A percentile compares a stretch with the other conserved stretches of the same genome.
These are phyloP conservation scores for Argentina anserina DNA, from an alignment of 306 rosid genomes.

Conservation along the genomic window DNA sequence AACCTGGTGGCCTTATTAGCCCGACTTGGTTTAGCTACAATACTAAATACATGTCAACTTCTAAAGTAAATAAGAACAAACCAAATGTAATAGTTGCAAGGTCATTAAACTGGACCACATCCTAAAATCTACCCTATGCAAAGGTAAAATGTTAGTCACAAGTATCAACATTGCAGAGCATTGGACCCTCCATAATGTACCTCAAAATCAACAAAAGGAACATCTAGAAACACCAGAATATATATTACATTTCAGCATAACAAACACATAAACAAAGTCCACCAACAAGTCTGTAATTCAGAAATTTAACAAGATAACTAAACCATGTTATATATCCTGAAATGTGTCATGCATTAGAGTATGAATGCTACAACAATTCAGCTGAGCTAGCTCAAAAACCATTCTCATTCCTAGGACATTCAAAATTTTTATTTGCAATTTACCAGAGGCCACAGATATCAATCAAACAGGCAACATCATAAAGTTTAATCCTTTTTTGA, in stretches of 20 bases:
- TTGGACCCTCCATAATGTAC: background rate
- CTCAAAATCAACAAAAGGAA: background rate
- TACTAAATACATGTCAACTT: background rate
- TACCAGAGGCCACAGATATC: background rate
- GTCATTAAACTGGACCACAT: background rate
- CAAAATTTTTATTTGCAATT: background rate
- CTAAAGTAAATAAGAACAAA: background rate
- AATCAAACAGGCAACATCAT: conserved; percentile 5
- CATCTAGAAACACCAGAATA: background rate
- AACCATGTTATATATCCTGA: background rate
- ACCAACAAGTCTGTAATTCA: conserved; percentile 5
- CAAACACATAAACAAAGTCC: background rate
- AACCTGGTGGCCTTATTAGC: background rate
- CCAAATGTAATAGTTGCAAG: background rate
- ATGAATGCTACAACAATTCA: background rate
- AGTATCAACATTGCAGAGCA: background rate
- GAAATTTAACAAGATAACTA: background rate
- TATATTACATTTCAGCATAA: background rate
- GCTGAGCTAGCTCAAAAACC: conserved; percentile 3
- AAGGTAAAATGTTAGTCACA: background rate
- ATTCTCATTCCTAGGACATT: background rate
- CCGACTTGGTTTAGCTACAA: background rate
- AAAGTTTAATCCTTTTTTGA: conserved; percentile 2
- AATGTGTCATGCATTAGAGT: background rate
- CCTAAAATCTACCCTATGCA: background rate